These are phyloP conservation scores for Naegleria gruberi DNA, from an alignment of 208 protist species.

Conservation along the genomic window DNA sequence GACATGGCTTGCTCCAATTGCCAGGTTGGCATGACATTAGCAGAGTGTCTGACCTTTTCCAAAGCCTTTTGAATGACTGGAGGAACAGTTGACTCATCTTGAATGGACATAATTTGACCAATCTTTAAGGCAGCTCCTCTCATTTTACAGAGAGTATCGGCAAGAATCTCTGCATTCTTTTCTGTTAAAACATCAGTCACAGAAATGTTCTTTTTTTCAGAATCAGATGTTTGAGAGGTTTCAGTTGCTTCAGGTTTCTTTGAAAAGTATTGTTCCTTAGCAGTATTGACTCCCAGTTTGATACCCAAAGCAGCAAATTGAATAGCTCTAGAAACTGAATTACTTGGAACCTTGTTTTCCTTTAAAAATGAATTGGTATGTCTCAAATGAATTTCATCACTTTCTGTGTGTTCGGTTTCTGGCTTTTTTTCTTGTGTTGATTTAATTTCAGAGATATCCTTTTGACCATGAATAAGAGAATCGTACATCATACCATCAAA, in stretches of 20 bases:
- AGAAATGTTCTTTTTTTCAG: neutral
- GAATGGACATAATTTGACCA: conserved; percentile 87
- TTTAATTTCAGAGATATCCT: neutral
- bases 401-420: neutral
- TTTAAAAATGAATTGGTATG: neutral
- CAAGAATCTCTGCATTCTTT: conserved; percentile 62
- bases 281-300: neutral
- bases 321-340: neutral
- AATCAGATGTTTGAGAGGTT: neutral
- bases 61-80: conserved; percentile 61
- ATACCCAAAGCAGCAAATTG: neutral
- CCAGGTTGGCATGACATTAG: conserved; percentile 63
- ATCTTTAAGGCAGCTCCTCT: conserved; percentile 82
- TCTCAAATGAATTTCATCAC: neutral
- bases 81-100: conserved; percentile 68
- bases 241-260: neutral
- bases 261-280: neutral
- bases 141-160: conserved; percentile 86
- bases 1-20: conserved; percentile 56
- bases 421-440: neutral
- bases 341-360: neutral
- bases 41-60: conserved; percentile 62
- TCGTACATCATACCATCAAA: neutral
- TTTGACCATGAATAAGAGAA: neutral
- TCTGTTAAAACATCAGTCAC: conserved; percentile 24